Base-by-base conservation (phyloP, 352 stramenopile genomes). In the Globisporangium nodosum region DNA sequence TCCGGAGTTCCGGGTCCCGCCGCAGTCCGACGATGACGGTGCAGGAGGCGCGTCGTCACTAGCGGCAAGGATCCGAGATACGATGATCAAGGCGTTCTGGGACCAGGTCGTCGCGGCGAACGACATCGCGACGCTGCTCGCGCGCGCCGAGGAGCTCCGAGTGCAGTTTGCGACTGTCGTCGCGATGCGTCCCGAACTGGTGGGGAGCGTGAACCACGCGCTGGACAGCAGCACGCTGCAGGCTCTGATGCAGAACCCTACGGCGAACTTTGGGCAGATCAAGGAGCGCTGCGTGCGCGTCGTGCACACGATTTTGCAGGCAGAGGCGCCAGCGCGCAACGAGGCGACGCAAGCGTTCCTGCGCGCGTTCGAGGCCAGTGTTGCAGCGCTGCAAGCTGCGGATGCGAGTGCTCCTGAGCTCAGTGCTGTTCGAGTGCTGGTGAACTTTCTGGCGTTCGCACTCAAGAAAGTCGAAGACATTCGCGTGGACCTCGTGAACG, bases 1-100 rank as follows among this genome's bases (percentile, higher is more conserved):
- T 58, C 82, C 82, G 0, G 56, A 70, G 24, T 89, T 86, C 45
- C 69, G 78, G 27, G 58, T 90, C 1, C 59, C 65, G 21, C 56
- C 11, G 8, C 27, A 35, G 27, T 24, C 35, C 11, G 48, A 31
- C 4, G 46, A 61, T 27, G 43, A 66, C 49, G 27, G 40, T 64
- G 3, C 42, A 9, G 27, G 3, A n/a, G 43, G n/a, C 20, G 37
- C 11, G 15, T 67, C 66, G 0, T 69, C 71, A 2, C 57, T 87
- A 47, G 64, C 67, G 18, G 62, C 70, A 12, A 66, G 75, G 20
- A 66, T 90, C 4, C 75, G 68, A 8, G 54, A 69, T 43, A 70
- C 73, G 5, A 92, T 90, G 78, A 66, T 70, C 1, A 70, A 76
- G 49, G 82, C 78, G 1, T 92, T 89, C 42, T 92, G 82, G 82